Base-by-base conservation (phyloP, 116 monocot genomes). In the Zostera marina region DNA sequence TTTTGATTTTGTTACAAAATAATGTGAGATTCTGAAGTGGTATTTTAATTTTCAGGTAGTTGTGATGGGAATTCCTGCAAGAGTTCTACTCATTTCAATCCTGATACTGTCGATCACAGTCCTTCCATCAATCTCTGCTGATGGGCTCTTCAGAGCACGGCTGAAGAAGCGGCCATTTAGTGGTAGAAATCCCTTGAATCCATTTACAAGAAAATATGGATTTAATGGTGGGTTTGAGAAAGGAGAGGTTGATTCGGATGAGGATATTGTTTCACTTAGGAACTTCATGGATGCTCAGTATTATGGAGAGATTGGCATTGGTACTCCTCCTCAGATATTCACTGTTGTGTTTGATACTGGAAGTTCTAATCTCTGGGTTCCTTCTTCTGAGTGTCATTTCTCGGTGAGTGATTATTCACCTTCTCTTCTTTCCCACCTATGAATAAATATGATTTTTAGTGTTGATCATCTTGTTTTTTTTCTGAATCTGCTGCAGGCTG, bases 261-360 rank as follows among this genome's bases (percentile, higher is more conserved):
- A 53, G 7, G 75, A 76, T 47, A 63, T 86, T 22, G 61, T 86
- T 7, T 39, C 67, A 16, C 76, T 87, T 1, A 87, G 76, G 67
- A 87, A 87, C 71, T 86, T 81, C 75, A 67, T 86, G 75, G 75
- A 86, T 58, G 86, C 86, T 4, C 86, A 86, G 66, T 81, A 86
- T 62, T 86, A 70, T 47, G 86, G 81, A 54, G 86, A 86, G 73
- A 76, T 86, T 22, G 78, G 78, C 11, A 47, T 87, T 59, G 86
- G 82, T 22, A 68, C 82, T 13, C 86, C 86, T 14, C 68, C 76
- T 41, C 86, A 86, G 70, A 81, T 67, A 39, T 86, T 86, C 63
- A 86, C 86, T 0, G 86, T 86, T 32, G 73, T 87, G 41, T 81
- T 87, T 59, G 86, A 87, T 57, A 87, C 86, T 17, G 86, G 86